Base-by-base conservation (phyloP, 2,329 filamentous ascomycete genomes). In the Thelonectria rubi region DNA sequence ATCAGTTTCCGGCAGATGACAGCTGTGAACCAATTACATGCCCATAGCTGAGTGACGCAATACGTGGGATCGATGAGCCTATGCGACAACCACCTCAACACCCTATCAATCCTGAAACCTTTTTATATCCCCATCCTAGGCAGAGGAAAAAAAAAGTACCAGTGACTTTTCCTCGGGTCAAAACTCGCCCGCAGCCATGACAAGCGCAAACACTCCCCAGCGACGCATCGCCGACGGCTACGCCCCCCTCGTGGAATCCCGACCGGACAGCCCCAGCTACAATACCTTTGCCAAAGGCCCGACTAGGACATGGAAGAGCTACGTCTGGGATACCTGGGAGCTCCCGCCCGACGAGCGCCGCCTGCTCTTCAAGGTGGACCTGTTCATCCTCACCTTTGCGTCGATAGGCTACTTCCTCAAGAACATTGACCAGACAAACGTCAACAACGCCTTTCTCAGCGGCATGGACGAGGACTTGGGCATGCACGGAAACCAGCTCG, bases 391-490 rank as follows among this genome's bases (percentile, higher is more conserved):
- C 0, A 58, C 55, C 0, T 54, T 58, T 26, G 60, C 48, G 14
- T 58, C 48, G 3, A 21, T 58, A 9, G 60, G 55, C 1, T 55
- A 54, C 18, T 62, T 58, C 6, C 58, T 62, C 55, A 58, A 58
- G n/a, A 43, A 55, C 59, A 65, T 76, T 20, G 77, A 79, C 54
- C 76, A 77, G 58, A 70, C 71, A 5, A 76, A 76, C 45, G 75
- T 74, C 70, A 74, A 69, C 53, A 73, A 64, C 8, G 77, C 77
- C 8, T 79, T 78, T 42, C 76, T 78, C 8, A 75, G 73, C 0
- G 77, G 77, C 1, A 78, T 79, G 77, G 74, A 77, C 20, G 71
- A 75, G 52, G 74, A 76, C 48, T 56, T 76, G 8, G 56, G 52
- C 2, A 72, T 79, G n/a, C 46, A 55, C 8, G 52, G 52, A 2